Conservation (phyloP, 2,329 filamentous ascomycete species). For the Biscogniauxia sp. region DNA sequence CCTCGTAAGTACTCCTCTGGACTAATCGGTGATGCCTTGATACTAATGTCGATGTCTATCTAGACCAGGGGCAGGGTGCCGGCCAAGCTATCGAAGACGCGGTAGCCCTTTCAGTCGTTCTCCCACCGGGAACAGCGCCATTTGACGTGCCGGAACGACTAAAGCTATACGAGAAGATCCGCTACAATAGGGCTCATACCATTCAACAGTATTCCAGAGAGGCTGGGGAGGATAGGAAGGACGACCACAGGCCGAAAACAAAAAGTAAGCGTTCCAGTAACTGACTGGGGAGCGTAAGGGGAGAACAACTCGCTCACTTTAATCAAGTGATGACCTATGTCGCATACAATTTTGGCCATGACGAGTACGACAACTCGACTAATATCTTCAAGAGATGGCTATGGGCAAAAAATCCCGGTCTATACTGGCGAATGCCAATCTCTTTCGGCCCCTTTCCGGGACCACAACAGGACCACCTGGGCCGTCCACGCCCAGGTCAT, state of each 20-base stretch:
- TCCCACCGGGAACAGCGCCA: slow-evolving; percentile 43
- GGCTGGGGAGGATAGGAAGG: slow-evolving; percentile 46
- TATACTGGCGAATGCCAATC: slow-evolving; percentile 44
- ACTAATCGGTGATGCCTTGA: background rate
- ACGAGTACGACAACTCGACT: slow-evolving; percentile 55
- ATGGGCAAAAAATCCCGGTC: slow-evolving; percentile 36
- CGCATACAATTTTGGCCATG: slow-evolving; percentile 55
- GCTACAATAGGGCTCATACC: slow-evolving; percentile 54
- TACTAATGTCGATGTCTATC: slow-evolving; percentile 8
- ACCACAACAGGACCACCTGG: slow-evolving; percentile 38
- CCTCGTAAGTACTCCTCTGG: slow-evolving; percentile 46
- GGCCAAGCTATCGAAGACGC: slow-evolving; percentile 67
- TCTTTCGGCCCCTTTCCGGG: slow-evolving; percentile 47
- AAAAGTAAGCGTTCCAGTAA: background rate
- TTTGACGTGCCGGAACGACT: slow-evolving; percentile 54
- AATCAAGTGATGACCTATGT: slow-evolving; percentile 40
- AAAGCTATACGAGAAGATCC: slow-evolving; percentile 55
- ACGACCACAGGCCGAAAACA: slow-evolving; percentile 23
- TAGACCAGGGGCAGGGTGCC: slow-evolving; percentile 37
- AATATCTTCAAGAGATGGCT: slow-evolving; percentile 50
- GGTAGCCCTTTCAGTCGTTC: slow-evolving; percentile 54
- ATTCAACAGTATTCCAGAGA: slow-evolving; percentile 58
- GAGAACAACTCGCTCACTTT: background rate
- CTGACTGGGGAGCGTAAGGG: background rate
- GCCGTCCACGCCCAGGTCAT: slow-evolving; percentile 16